These are phyloP conservation scores for Podospora pseudoanserina DNA, from an alignment of 495 filamentous ascomycete genomes.

Conservation along the genomic window DNA sequence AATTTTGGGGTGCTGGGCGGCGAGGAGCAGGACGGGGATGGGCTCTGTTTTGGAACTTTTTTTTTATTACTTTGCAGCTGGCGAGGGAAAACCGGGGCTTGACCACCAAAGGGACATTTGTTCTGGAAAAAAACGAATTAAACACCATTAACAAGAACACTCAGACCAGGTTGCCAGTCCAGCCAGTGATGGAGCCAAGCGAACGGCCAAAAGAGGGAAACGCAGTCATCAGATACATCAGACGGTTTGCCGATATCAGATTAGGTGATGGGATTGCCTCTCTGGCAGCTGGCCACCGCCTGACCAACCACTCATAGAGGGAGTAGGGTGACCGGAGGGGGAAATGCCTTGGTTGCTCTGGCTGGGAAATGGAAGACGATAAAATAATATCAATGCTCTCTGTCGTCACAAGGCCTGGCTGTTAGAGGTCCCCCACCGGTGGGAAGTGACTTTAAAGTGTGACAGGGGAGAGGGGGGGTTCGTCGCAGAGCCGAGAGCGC, in stretches of 20 bases:
- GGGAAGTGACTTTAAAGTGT: constrained; percentile 15
- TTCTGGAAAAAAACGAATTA: constrained; percentile 47
- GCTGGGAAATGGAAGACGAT: neutral
- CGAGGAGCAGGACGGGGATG: constrained; percentile 42
- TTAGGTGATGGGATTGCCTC: neutral
- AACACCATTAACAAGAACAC: constrained; percentile 30
- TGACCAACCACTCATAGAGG: neutral
- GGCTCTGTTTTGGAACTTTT: constrained; percentile 38
- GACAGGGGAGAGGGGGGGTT: constrained; percentile 13
- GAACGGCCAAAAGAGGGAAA: constrained; percentile 13
- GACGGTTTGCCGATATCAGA: neutral
- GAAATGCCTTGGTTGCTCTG: neutral
- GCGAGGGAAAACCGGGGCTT: constrained; percentile 47
- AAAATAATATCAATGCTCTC: neutral
- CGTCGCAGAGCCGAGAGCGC: constrained; percentile 12
- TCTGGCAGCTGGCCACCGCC: neutral
- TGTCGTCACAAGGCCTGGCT: neutral
- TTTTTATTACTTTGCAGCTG: constrained; percentile 39
- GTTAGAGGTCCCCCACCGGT: constrained; percentile 9
- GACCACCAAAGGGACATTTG: constrained; percentile 38
- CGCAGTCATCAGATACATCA: neutral
- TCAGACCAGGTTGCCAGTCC: neutral
- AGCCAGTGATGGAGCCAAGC: constrained; percentile 13
- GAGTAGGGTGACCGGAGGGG: neutral
- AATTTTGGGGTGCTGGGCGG: constrained; percentile 40